Percentiles rank a stretch among this genome's conserved stretches.
Evolutionary conservation across 139 green algal species (phyloP).

Genomic region (Chlorella vulgaris): DNA sequence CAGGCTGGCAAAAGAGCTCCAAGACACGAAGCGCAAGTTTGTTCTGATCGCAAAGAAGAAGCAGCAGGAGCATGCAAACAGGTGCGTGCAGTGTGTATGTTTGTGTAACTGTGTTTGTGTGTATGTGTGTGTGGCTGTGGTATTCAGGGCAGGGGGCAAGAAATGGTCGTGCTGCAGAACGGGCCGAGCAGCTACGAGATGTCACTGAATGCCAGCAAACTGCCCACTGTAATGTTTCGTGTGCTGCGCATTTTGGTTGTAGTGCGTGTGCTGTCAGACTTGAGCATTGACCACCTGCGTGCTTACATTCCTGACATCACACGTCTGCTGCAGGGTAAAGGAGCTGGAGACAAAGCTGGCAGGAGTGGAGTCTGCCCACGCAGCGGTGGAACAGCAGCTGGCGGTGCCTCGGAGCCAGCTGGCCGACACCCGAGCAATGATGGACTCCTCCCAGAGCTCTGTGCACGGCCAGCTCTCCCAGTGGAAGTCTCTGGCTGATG

Average conservation of each 20-base stretch:
- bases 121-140: too few species aligned
- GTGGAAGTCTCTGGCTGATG: conserved; percentile 25
- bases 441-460: conserved; percentile 32
- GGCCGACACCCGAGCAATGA: conserved; percentile 17
- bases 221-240: too few species aligned
- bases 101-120: too few species aligned
- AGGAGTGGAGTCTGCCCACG: neutral
- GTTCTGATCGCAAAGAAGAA: conserved; percentile 49
- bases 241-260: too few species aligned
- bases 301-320: neutral
- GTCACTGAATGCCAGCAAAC: too few species aligned
- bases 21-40: conserved; percentile 55
- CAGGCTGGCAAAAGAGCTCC: conserved; percentile 36
- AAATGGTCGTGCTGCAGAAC: too few species aligned
- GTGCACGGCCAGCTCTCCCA: conserved; percentile 29
- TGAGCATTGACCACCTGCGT: too few species aligned
- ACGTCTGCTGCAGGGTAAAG: conserved; percentile 1
- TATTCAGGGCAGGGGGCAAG: too few species aligned
- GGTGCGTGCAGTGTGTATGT: neutral
- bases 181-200: too few species aligned
- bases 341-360: conserved; percentile 38
- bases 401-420: conserved; percentile 20
- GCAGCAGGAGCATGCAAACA: conserved; percentile 41
- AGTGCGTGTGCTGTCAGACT: neutral
- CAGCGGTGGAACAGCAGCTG: conserved; percentile 32